These are phyloP conservation scores for Talaromyces sp. DNA, from an alignment of 2,329 filamentous ascomycete genomes.

Conservation along the genomic window DNA sequence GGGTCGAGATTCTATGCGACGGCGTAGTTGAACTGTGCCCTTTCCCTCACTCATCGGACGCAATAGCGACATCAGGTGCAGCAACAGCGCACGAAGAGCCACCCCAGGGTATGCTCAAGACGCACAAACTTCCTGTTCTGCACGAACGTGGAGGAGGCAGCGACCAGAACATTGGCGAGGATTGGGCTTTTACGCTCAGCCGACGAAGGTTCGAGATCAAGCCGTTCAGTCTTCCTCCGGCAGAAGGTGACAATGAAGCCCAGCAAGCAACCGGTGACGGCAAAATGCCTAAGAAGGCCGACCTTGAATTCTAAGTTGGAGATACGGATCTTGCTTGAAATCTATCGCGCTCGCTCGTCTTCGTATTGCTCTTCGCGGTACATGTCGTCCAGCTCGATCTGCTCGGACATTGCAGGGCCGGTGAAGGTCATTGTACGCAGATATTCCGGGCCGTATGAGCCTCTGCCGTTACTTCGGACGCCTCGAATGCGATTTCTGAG, in stretches of 20 bases:
- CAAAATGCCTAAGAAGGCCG: constrained; percentile 58
- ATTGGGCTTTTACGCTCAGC: constrained; percentile 87
- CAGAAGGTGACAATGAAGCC: constrained; percentile 68
- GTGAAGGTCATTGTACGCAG: constrained; percentile 54
- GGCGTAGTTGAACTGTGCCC: constrained; percentile 80
- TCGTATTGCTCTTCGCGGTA: constrained; percentile 44
- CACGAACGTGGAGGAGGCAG: constrained; percentile 85
- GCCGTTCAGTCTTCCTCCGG: constrained; percentile 82
- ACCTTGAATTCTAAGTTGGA: constrained; percentile 67
- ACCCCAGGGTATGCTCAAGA: constrained; percentile 78
- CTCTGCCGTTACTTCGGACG: constrained; percentile 42
- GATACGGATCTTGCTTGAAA: not conserved
- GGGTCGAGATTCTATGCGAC: constrained; percentile 81
- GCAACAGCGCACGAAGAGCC: constrained; percentile 64
- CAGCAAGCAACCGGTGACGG: constrained; percentile 46
- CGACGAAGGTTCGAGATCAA: constrained; percentile 78
- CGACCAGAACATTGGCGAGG: constrained; percentile 67
- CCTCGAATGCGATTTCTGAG: constrained; percentile 49
- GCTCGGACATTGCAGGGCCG: constrained; percentile 55
- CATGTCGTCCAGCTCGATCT: constrained; percentile 62
- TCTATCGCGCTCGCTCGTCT: constrained; percentile 15
- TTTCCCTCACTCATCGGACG: constrained; percentile 59
- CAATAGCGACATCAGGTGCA: constrained; percentile 50
- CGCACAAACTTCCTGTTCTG: constrained; percentile 77
- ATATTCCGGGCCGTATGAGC: constrained; percentile 54